Evolutionary conservation across 768 basidiomycete species (phyloP).

Genomic region (Leccinum ochraceum): DNA sequence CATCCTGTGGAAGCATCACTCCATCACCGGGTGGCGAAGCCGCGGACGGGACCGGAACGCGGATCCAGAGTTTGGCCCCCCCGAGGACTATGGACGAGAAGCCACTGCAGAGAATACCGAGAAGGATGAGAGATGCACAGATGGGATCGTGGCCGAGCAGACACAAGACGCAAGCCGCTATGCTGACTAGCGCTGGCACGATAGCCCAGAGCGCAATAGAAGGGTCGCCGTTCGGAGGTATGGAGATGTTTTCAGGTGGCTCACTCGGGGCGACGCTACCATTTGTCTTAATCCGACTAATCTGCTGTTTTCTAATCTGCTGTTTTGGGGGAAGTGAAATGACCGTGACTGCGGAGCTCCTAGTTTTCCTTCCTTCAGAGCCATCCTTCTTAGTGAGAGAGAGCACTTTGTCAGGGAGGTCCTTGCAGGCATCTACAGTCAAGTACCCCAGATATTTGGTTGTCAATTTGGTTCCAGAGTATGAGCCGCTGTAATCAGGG

Average conservation of each 20-base stretch:
- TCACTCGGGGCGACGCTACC: neutral
- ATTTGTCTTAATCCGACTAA: neutral
- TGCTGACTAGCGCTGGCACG: conserved; percentile 27
- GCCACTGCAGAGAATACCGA: conserved; percentile 34
- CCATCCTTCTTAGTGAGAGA: conserved; percentile 8
- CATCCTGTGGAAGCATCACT: conserved; percentile 22
- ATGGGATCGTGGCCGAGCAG: conserved; percentile 23
- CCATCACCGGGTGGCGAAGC: conserved; percentile 34
- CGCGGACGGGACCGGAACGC: conserved; percentile 24
- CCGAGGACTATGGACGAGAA: conserved; percentile 31
- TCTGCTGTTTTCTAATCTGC: neutral
- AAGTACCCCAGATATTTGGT: conserved; percentile 60
- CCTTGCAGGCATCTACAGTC: conserved; percentile 27
- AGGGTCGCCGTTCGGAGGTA: conserved; percentile 8
- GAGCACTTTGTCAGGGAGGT: neutral
- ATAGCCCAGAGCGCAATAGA: conserved; percentile 18
- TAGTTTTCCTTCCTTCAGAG: conserved; percentile 13
- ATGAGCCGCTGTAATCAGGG: conserved; percentile 75
- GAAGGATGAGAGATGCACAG: conserved; percentile 31
- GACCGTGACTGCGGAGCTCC: conserved; percentile 18
- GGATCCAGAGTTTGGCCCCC: conserved; percentile 26
- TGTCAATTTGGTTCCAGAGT: conserved; percentile 56
- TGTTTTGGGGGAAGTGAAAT: conserved; percentile 14
- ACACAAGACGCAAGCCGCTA: conserved; percentile 22
- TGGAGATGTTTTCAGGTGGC: conserved; percentile 7